Evolutionary conservation across 2,329 filamentous ascomycete species (phyloP).

Genomic region (Tolypocladium album): DNA sequence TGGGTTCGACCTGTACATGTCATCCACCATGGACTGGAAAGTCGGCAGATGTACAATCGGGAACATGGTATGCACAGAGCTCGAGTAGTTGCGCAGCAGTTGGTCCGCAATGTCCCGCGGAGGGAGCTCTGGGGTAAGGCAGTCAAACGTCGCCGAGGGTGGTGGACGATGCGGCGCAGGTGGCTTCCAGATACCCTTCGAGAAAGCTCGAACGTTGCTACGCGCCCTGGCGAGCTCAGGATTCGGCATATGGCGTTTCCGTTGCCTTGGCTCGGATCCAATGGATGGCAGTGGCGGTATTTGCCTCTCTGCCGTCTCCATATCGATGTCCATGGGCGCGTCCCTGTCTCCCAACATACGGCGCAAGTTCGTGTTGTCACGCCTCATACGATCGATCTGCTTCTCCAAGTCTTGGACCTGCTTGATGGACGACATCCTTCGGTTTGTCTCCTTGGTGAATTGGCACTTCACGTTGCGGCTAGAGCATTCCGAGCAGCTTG

Average conservation of each 20-base stretch:
- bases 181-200: conserved; percentile 69
- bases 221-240: conserved; percentile 64
- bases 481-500: conserved; percentile 93
- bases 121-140: conserved; percentile 55
- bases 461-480: conserved; percentile 96
- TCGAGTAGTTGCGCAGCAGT: conserved; percentile 65
- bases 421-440: conserved; percentile 98
- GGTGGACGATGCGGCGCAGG: conserved; percentile 56
- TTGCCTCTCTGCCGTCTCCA: conserved; percentile 36
- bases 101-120: conserved; percentile 58
- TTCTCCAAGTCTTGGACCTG: conserved; percentile 96
- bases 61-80: conserved; percentile 66
- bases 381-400: conserved; percentile 69
- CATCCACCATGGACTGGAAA: conserved; percentile 66
- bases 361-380: conserved; percentile 67
- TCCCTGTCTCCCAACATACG: conserved; percentile 47
- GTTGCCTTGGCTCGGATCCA: conserved; percentile 53
- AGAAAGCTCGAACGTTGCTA: conserved; percentile 60
- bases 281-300: conserved; percentile 52
- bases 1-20: conserved; percentile 59
- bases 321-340: conserved; percentile 38
- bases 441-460: conserved; percentile 97
- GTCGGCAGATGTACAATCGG: conserved; percentile 84
- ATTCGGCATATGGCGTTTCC: conserved; percentile 48
- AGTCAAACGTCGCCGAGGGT: conserved; percentile 36